Conservation (phyloP, 2,329 filamentous ascomycete species). For the Ceratocystis eucalypticola region DNA sequence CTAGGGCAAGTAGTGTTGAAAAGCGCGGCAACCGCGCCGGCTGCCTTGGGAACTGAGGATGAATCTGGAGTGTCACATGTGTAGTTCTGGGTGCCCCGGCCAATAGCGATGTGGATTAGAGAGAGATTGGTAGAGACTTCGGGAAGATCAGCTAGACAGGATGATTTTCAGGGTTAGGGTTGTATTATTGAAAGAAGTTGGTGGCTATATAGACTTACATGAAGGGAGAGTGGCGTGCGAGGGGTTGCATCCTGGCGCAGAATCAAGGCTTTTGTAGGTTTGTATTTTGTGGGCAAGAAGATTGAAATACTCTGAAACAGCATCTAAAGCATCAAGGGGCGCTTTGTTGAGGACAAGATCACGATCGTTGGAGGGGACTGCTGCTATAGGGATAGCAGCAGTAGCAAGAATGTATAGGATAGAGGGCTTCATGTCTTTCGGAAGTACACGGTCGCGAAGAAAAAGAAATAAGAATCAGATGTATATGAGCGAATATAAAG, state of each 20-base stretch:
- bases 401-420: slow-evolving; percentile 29
- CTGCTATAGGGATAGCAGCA: slow-evolving; percentile 29
- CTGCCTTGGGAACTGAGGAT: slow-evolving; percentile 46
- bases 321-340: slow-evolving; percentile 30
- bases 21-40: slow-evolving; percentile 68
- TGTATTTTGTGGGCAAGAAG: slow-evolving; percentile 43
- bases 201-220: slow-evolving; percentile 28
- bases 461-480: neutral
- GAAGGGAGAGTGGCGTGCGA: slow-evolving; percentile 38
- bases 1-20: slow-evolving; percentile 80
- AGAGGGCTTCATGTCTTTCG: slow-evolving; percentile 24
- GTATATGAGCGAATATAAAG: neutral
- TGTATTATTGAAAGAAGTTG: neutral
- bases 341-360: slow-evolving; percentile 29
- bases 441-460: neutral
- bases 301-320: slow-evolving; percentile 49
- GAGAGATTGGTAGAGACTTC: slow-evolving; percentile 44
- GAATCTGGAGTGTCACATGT: slow-evolving; percentile 56
- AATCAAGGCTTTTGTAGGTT: slow-evolving; percentile 30
- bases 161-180: neutral
- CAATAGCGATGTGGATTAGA: slow-evolving; percentile 68
- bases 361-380: slow-evolving; percentile 36
- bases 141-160: slow-evolving; percentile 38
- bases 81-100: slow-evolving; percentile 88
- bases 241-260: slow-evolving; percentile 40